Evolutionary conservation across 768 basidiomycete genomes (phyloP).

Genomic region (Tricholoma bakamatsutake): DNA sequence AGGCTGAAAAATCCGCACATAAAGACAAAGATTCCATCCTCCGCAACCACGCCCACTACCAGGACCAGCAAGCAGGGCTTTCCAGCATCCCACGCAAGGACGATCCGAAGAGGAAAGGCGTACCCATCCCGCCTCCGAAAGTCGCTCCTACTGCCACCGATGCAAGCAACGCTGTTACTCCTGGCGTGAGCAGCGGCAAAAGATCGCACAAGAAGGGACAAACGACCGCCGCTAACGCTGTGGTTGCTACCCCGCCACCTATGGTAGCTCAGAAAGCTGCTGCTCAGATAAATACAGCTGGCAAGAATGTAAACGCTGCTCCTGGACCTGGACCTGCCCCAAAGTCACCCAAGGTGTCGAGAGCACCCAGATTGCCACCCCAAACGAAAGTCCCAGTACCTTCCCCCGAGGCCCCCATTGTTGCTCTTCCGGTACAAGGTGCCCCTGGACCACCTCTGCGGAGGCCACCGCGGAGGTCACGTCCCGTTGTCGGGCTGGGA

Average conservation of each 20-base stretch:
- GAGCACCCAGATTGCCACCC: constrained; percentile 13
- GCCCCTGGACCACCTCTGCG: constrained; percentile 26
- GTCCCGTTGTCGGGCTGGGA: constrained; percentile 58
- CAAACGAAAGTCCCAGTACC: constrained; percentile 11
- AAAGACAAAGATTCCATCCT: constrained; percentile 70
- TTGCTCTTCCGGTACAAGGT: constrained; percentile 10
- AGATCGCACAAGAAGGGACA: constrained; percentile 29
- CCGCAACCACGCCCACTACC: constrained; percentile 70
- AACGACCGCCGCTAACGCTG: constrained; percentile 12
- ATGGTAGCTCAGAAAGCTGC: constrained; percentile 5
- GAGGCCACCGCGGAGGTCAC: constrained; percentile 38
- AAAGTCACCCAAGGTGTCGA: constrained; percentile 16
- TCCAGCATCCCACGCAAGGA: constrained; percentile 29
- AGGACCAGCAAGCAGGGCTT: constrained; percentile 34
- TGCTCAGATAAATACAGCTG: not conserved
- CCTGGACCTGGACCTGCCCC: constrained; percentile 9
- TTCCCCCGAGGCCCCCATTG: constrained; percentile 6
- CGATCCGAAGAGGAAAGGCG: constrained; percentile 25
- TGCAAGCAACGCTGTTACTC: constrained; percentile 4
- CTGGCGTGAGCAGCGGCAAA: constrained; percentile 15
- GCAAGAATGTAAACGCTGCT: constrained; percentile 8
- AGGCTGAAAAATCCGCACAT: constrained; percentile 70
- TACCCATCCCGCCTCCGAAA: not conserved
- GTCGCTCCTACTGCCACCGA: constrained; percentile 7
- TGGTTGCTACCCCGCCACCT: constrained; percentile 23